A percentile compares a stretch with the other conserved stretches of the same genome.
phyloP scores from a whole-genome alignment of 768 basidiomycete genomes.

The Terana coerulea region DNA sequence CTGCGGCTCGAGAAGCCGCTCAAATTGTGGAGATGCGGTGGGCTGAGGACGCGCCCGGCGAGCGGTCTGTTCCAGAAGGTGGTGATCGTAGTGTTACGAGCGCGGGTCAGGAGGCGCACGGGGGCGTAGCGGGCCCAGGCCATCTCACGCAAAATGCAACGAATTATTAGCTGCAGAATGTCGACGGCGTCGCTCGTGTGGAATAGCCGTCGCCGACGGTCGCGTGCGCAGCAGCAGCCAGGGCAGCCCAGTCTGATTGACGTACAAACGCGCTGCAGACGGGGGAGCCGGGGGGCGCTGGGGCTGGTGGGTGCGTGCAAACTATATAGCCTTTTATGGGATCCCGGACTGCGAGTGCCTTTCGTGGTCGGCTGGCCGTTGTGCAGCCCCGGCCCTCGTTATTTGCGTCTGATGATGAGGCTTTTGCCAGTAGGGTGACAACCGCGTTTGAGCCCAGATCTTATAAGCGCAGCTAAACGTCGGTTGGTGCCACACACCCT shows the following conservation, averaged over 20 bases:
- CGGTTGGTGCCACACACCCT: not conserved
- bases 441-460: no score
- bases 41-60: no score
- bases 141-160: no score
- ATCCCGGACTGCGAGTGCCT: not conserved
- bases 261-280: not conserved
- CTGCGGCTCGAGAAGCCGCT: no score
- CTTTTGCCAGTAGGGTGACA: not conserved
- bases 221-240: not conserved
- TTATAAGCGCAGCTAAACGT: not conserved
- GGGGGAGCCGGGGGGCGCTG: not conserved
- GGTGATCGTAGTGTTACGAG: no score
- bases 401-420: slow-evolving; percentile 6
- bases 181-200: not conserved
- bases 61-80: no score
- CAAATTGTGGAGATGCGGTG: no score
- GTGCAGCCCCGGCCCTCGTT: not conserved
- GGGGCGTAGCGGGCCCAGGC: not conserved
- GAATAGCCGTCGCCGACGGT: not conserved
- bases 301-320: not conserved
- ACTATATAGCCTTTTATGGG: slow-evolving; percentile 2
- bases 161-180: no score
- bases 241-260: not conserved
- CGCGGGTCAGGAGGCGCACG: not conserved
- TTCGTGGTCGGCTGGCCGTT: not conserved